Evolutionary conservation across 768 basidiomycete genomes (phyloP).

Genomic region (Dendrothele bispora): DNA sequence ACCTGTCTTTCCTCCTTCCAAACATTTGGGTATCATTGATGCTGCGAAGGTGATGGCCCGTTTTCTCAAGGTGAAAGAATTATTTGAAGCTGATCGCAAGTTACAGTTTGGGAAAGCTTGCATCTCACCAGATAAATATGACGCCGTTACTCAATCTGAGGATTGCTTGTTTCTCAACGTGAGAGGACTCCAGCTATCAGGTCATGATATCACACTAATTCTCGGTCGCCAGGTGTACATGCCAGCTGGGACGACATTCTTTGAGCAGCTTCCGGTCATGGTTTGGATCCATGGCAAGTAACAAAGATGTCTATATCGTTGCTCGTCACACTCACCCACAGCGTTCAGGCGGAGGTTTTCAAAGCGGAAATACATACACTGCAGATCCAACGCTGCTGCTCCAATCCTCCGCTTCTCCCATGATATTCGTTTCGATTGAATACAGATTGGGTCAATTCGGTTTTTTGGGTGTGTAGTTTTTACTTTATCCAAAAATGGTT

Average conservation of each 20-base stretch:
- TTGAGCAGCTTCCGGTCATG: constrained; percentile 25
- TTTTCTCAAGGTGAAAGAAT: no score
- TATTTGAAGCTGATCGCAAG: no score
- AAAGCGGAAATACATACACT: constrained; percentile 32
- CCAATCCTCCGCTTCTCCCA: constrained; percentile 25
- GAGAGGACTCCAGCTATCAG: not conserved
- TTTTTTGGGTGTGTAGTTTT: constrained; percentile 41
- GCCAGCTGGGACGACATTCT: constrained; percentile 8
- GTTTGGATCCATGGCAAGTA: constrained; percentile 40
- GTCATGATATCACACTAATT: not conserved
- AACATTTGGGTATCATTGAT: constrained; percentile 33
- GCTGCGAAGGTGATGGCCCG: constrained; percentile 36
- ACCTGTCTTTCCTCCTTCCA: constrained; percentile 39
- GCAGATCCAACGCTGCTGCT: constrained; percentile 31
- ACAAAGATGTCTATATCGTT: not conserved
- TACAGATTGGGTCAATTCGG: no score
- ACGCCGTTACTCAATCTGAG: constrained; percentile 30
- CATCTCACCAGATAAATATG: constrained; percentile 25
- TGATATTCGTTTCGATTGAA: constrained; percentile 40
- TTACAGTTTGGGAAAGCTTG: constrained; percentile 34
- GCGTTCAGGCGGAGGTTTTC: constrained; percentile 37
- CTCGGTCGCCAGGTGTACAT: constrained; percentile 10
- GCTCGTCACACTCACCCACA: not conserved
- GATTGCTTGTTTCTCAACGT: constrained; percentile 45
- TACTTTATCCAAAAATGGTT: not conserved